Conservation (phyloP, 2,329 filamentous ascomycete genomes). For the Cadophora sp. region DNA sequence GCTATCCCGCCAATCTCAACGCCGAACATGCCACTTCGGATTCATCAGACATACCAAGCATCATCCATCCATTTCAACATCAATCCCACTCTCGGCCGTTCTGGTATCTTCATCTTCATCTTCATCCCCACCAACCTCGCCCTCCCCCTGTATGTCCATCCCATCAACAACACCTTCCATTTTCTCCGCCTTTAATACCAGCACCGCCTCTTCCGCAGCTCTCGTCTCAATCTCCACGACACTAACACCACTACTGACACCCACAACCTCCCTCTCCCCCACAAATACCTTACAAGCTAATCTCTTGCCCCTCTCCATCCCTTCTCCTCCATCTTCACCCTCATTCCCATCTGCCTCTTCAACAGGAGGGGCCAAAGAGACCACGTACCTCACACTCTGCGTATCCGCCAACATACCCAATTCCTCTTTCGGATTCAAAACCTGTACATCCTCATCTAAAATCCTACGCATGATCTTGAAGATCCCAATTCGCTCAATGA, state of each 20-base stretch:
- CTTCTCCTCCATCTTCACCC: constrained; percentile 17
- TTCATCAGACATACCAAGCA: neutral
- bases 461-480: constrained; percentile 66
- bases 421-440: constrained; percentile 70
- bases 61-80: constrained; percentile 13
- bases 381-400: constrained; percentile 61
- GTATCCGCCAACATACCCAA: constrained; percentile 64
- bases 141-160: neutral
- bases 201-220: constrained; percentile 61
- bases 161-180: neutral
- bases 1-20: neutral
- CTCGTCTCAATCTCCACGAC: constrained; percentile 60
- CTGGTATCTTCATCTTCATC: neutral
- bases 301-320: constrained; percentile 7
- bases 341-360: neutral
- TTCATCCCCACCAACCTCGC: neutral
- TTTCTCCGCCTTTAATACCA: constrained; percentile 35
- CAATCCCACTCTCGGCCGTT: neutral
- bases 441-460: constrained; percentile 63
- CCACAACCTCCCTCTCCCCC: constrained; percentile 53
- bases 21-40: neutral
- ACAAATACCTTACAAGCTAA: constrained; percentile 58
- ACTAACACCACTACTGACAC: constrained; percentile 53
- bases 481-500: constrained; percentile 71
- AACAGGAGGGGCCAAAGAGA: constrained; percentile 36